Base-by-base conservation (phyloP, 306 rosid genomes). In the Glycine tomentella region DNA sequence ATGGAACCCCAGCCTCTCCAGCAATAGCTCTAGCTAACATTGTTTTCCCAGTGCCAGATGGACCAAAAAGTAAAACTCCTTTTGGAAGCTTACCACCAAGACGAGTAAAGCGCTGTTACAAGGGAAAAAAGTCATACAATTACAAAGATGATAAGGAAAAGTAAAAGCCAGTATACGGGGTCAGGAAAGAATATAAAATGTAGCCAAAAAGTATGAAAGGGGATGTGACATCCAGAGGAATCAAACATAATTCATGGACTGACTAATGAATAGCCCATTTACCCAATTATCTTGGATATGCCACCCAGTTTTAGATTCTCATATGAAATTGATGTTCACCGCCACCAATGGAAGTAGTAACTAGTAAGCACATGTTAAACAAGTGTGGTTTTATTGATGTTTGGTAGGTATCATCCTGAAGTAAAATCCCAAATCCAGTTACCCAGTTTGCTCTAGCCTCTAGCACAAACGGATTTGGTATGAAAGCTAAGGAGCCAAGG, bases 1-100 rank as follows among this genome's bases (percentile, higher is more conserved):
- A 91, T 20, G 99, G 99, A 52, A 95, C 98, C 77, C 92, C 97
- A 44, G 97, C 98, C 90, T 95, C 99, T 74, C 98, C 98, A 75
- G 99, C 99, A 75, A 95, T 90, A 50, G 98, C 97, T 87, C 94
- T 88, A 51, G 98, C 99, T 86, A 95, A 66, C 99, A 95, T 93
- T 36, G 99, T 95, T 84, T 93, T 95, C n/a, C 98, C 98, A 14
- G 97, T 95, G 42, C 99, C 99, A 62, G 99, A 97, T 16, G 97
- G 97, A 67, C 99, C 99, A 84, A 92, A 92, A 70, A 95, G 99
- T 84, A 95, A 87, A 78, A 93, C 93, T 82, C 99, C 99, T 89
- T 95, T 92, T 9, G 98, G 97, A 38, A 95, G 94, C 88, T 92
- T 93, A 38, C 99, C 99, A 33, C 99, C 99, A 20, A 95, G 90